Evolutionary conservation across 305 asterid genomes (phyloP), one percentile per base, ranked within the genome.

Genomic region (Caryopteris hybrid): DNA sequence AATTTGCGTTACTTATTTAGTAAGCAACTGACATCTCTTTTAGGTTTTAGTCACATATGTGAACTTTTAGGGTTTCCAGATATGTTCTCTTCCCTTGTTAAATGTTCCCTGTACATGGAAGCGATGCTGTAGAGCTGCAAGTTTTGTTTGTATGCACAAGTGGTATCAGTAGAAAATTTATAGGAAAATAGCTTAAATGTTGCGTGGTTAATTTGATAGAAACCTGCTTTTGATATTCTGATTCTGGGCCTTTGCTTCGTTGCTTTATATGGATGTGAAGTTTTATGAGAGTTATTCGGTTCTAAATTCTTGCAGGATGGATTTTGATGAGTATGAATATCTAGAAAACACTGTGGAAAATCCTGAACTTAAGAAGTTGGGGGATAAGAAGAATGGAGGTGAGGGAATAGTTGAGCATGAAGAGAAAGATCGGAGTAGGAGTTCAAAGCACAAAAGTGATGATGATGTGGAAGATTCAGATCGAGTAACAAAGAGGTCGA

Each of bases 281-380:
- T 65, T 62, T 21, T 42, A 8, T 58, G 39, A 48, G 46, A 46
- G 65, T 66, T 63, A 8, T 16, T 57, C 50, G 62, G 55, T 43
- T 45, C 14, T n/a, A 17, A 27, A 41, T 54, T 60, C 33, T 9
- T 21, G n/a, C 23, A 55, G 47, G 12, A 87, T 87, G 95, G 89
- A 85, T 74, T 83, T 81, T 61, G 95, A 87, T 38, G 89, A 87
- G 80, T 72, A 79, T 56, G 88, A 78, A 21, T 83, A 87, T 69
- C 73, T 83, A 67, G 89, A 85, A 58, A 87, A 76, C 58, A 75
- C 74, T 8, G 88, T 80, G 42, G 95, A 83, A 73, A 78, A 79
- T 61, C 88, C 89, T 2, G 88, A 76, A 22, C 56, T 3, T 31
- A 73, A 70, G 76, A 76, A 55, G 62, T 51, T 36, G 50, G 78